Percentiles rank a stretch among this genome's conserved stretches.
phyloP scores from a whole-genome alignment of 179 eudicot species.

The Beta macrorhiza region DNA sequence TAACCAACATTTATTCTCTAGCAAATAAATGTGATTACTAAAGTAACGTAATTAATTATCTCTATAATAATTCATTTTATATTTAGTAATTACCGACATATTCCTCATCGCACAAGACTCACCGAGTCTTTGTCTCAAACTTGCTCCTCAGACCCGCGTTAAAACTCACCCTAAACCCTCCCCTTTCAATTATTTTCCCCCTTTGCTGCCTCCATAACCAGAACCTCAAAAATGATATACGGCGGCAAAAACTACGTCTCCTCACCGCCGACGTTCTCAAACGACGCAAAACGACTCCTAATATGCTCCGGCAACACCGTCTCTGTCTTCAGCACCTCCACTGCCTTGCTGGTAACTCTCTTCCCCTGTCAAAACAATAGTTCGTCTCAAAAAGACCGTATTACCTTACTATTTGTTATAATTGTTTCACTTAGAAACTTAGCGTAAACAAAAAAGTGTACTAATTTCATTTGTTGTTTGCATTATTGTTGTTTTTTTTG shows the following conservation, averaged over 20 bases:
- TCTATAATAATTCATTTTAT: too few species aligned
- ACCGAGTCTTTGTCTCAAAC: too few species aligned
- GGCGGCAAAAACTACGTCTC: constrained; percentile 79
- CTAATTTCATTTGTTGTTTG: neutral
- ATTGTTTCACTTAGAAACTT: neutral
- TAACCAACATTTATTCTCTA: too few species aligned
- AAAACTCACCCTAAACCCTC: neutral
- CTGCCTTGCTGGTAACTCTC: constrained; percentile 59
- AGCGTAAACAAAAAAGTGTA: neutral
- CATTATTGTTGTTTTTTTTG: neutral
- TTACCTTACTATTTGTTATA: neutral
- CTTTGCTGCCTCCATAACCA: neutral
- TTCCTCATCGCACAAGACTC: too few species aligned
- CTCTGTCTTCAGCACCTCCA: constrained; percentile 74
- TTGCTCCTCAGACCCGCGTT: too few species aligned
- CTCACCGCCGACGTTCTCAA: constrained; percentile 77
- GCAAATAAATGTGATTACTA: too few species aligned
- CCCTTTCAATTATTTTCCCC: neutral
- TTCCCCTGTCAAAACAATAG: neutral
- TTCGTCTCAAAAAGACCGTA: neutral
- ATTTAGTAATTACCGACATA: too few species aligned
- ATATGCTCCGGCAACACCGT: constrained; percentile 74
- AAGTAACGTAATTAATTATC: too few species aligned
- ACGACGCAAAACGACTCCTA: constrained; percentile 66
- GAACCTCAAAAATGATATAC: constrained; percentile 41